Percentiles rank a stretch among this genome's conserved stretches.
phyloP scores from a whole-genome alignment of 257 asterid species.

The Nyctanthes arbortristis region DNA sequence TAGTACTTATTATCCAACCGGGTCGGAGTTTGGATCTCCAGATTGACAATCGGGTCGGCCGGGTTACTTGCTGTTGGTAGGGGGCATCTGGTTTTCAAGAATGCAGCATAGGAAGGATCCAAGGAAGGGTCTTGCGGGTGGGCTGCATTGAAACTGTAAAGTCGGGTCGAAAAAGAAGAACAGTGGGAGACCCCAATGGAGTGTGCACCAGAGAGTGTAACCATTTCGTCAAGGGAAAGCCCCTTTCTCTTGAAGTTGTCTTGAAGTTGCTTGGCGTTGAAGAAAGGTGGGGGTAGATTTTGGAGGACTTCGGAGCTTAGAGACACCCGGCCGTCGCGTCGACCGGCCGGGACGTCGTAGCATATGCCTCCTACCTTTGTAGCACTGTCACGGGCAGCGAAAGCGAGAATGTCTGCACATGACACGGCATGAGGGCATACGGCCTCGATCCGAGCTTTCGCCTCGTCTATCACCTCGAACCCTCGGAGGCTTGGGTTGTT shows the following conservation, averaged over 20 bases:
- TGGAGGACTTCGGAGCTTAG: conserved; percentile 31
- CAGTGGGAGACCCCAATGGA: conserved; percentile 61
- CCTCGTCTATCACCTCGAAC: conserved; percentile 57
- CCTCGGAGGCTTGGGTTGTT: conserved; percentile 60
- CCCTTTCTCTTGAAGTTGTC: conserved; percentile 53
- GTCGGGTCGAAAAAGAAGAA: conserved; percentile 36
- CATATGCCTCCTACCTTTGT: conserved; percentile 35
- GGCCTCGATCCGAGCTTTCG: conserved; percentile 50
- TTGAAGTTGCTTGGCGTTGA: conserved; percentile 36
- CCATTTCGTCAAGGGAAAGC: conserved; percentile 66
- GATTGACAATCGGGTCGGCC: conserved; percentile 28
- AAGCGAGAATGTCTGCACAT: conserved; percentile 61
- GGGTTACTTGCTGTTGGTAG: conserved; percentile 29
- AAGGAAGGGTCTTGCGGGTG: conserved; percentile 39
- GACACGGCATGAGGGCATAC: conserved; percentile 52
- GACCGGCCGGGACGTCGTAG: conserved; percentile 53
- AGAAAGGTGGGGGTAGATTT: conserved; percentile 53
- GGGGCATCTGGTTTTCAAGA: conserved; percentile 50
- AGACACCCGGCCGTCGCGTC: conserved; percentile 58
- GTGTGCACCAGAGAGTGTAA: conserved; percentile 64
- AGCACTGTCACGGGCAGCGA: conserved; percentile 73
- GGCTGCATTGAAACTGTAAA: conserved; percentile 34
- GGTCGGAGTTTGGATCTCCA: conserved; percentile 38
- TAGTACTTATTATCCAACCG: conserved; percentile 52
- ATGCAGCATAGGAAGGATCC: conserved; percentile 28